Conservation (phyloP, 257 asterid genomes). For the Ajuga chamaepitys region DNA sequence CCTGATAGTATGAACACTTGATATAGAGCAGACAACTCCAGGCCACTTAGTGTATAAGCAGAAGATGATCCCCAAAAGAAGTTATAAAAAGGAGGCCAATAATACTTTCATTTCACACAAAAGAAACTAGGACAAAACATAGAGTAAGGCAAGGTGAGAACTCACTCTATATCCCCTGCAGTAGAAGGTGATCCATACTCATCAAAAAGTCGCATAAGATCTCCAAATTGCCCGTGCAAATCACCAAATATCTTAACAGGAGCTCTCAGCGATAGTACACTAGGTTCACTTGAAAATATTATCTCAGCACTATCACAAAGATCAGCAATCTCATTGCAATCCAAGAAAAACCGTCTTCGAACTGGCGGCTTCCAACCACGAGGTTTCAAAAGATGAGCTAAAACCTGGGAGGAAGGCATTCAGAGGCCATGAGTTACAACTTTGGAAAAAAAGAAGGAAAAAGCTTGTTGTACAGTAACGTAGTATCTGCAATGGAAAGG, state of each 20-base stretch:
- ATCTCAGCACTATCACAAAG: conserved; percentile 96
- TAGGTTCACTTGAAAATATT: conserved; percentile 88
- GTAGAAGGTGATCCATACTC: conserved; percentile 97
- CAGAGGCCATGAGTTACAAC: not conserved
- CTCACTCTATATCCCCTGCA: conserved; percentile 94
- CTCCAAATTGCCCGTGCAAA: conserved; percentile 97
- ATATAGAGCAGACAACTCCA: not conserved
- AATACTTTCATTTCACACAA: not conserved
- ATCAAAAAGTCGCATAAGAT: conserved; percentile 97
- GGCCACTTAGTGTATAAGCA: not conserved
- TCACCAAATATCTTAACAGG: conserved; percentile 98
- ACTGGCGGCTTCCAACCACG: conserved; percentile 99
- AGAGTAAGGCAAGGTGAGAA: conserved; percentile 2
- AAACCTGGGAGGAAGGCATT: conserved; percentile 46
- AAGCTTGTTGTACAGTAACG: not conserved
- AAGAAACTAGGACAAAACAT: not conserved
- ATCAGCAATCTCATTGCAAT: conserved; percentile 94
- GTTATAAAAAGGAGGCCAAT: not conserved
- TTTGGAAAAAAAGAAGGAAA: not conserved
- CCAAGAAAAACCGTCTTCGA: conserved; percentile 88
- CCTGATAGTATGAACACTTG: not conserved
- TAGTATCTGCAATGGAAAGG: not conserved
- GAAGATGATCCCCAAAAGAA: not conserved
- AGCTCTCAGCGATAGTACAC: conserved; percentile 89
- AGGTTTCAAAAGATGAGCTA: conserved; percentile 86